phyloP scores from a whole-genome alignment of 1,284 basidiomycete species.

The Ceratobasidium sp. region DNA sequence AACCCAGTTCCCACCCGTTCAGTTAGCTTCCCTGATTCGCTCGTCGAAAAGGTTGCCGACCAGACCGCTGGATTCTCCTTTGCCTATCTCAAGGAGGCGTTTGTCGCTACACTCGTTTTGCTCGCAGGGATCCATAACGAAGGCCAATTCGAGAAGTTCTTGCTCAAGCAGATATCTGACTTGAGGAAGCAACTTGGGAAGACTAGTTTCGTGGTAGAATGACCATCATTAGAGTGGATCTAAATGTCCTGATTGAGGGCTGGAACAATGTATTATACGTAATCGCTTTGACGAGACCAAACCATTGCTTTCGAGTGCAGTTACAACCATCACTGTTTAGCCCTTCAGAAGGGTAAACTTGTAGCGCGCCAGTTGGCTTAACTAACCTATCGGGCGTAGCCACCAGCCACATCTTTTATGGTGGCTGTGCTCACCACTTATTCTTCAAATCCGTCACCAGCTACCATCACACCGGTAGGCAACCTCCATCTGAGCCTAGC shows the following conservation, averaged over 20 bases:
- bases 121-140: slow-evolving; percentile 62
- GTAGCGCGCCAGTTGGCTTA: too few relatives aligned
- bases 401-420: background rate
- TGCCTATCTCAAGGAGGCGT: slow-evolving; percentile 85
- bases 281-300: background rate
- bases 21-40: slow-evolving; percentile 73
- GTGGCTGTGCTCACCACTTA: background rate
- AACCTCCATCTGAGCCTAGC: background rate
- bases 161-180: slow-evolving; percentile 69
- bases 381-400: background rate
- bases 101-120: slow-evolving; percentile 73
- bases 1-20: slow-evolving; percentile 48
- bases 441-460: background rate
- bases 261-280: slow-evolving; percentile 3
- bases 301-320: background rate
- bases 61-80: slow-evolving; percentile 78
- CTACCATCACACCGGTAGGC: background rate
- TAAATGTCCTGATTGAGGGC: background rate
- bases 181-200: slow-evolving; percentile 69
- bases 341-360: too few relatives aligned
- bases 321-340: background rate
- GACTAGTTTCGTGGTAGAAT: background rate
- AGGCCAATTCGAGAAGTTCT: slow-evolving; percentile 63
- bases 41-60: slow-evolving; percentile 70
- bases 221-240: background rate